Evolutionary conservation across 2,329 filamentous ascomycete species (phyloP), one percentile per base, ranked within the genome.

Genomic region (Claviceps lovelessii): DNA sequence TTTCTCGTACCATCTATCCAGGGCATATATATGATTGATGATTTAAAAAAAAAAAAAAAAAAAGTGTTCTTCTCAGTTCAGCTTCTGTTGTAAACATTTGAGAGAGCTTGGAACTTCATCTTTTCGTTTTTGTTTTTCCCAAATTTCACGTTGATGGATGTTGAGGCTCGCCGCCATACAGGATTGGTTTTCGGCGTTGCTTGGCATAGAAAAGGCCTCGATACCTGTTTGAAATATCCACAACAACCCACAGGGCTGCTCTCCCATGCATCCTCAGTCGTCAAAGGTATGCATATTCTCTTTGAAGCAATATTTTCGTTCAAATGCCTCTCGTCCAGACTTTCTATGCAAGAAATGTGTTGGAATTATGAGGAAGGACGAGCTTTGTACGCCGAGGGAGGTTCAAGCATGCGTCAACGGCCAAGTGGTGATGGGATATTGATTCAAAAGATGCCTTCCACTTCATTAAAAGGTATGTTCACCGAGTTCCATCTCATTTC

Each of bases 191-290:
- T 23, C 13, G 31, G 19, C 49, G 47, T 37, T 41, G 37, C 19
- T 51, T 33, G 23, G 28, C 37, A 44, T 31, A 19, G 19, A 1
- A 13, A 42, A 3, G 23, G 8, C 42, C 42, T 37, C 19, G 42
- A 28, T 19, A 47, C n/a, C 28, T 37, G 13, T 33, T 53, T 46
- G 45, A 49, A 45, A 33, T 19, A 13, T 37, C 9, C 29, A 28
- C n/a, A 42, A 29, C 37, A 17, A 31, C 33, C 13, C 6, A 47
- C 52, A 39, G 19, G 31, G 17, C 44, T 48, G 19, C n/a, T 44
- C 33, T 54, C 31, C 19, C 29, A 56, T 56, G 55, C 55, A 56
- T 51, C 52, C 52, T 49, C 55, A 56, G 35, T 39, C 39, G 11
- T 52, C 53, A 45, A 56, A 56, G 55, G 55, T 54, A 54, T 15